These are phyloP conservation scores for Exophiala xenobiotica DNA, from an alignment of 2,329 filamentous ascomycete genomes.

Conservation along the genomic window DNA sequence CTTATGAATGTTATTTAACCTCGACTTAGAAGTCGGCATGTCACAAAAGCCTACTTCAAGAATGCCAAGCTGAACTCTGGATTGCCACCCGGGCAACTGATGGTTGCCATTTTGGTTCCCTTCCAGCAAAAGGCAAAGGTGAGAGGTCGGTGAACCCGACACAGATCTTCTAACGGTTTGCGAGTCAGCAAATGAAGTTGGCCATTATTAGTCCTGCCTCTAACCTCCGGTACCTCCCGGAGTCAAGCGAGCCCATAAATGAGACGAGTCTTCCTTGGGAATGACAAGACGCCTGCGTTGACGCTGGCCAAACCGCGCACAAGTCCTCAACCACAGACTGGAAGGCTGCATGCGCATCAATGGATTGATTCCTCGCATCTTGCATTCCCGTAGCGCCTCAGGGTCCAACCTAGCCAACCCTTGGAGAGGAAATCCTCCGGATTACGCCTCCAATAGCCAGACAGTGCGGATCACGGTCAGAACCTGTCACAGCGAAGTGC, in stretches of 20 bases:
- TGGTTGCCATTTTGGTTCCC: too few species aligned
- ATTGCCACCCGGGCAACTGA: too few species aligned
- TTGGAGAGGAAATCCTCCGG: conserved; percentile 12
- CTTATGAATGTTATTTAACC: neutral
- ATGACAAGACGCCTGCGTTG: too few species aligned
- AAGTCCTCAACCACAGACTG: neutral
- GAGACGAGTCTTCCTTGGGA: too few species aligned
- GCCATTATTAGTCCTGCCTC: too few species aligned
- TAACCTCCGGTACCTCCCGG: too few species aligned
- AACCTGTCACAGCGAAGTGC: neutral
- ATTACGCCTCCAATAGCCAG: neutral
- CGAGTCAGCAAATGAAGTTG: too few species aligned
- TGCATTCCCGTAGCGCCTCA: conserved; percentile 17
- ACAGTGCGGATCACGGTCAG: neutral
- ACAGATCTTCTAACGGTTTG: too few species aligned
- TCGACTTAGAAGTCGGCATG: neutral
- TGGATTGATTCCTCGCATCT: conserved; percentile 1
- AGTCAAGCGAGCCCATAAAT: too few species aligned
- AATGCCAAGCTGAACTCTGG: neutral
- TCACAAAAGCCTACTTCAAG: neutral
- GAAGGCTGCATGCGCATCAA: neutral
- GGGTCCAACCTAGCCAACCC: conserved; percentile 1
- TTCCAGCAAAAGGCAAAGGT: too few species aligned
- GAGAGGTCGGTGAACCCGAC: too few species aligned
- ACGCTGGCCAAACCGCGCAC: neutral